These are phyloP conservation scores for Cladosporium colombiae DNA, from an alignment of 2,329 filamentous ascomycete genomes.

Conservation along the genomic window DNA sequence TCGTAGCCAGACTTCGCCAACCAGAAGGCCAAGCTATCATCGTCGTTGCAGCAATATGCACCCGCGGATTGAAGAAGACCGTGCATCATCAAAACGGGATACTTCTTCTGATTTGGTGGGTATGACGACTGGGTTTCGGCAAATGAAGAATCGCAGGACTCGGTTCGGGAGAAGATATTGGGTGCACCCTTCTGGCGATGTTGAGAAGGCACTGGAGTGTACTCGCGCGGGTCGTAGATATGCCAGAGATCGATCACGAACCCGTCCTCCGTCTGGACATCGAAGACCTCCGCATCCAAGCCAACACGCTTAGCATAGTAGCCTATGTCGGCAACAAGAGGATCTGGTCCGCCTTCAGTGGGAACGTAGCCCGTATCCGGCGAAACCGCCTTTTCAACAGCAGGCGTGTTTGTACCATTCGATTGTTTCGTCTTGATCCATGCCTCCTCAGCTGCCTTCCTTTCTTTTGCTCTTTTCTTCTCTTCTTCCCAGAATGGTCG, in stretches of 20 bases:
- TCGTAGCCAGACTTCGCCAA: constrained; percentile 91
- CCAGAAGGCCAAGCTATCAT: constrained; percentile 86
- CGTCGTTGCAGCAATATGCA: constrained; percentile 87
- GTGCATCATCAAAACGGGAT: constrained; percentile 84
- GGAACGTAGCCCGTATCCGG: constrained; percentile 63
- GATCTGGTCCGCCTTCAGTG: constrained; percentile 78
- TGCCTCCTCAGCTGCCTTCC: constrained; percentile 59
- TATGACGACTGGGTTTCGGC: constrained; percentile 42
- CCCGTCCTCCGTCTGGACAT: constrained; percentile 90
- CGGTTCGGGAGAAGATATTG: constrained; percentile 55
- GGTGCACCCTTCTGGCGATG: constrained; percentile 60
- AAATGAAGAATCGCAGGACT: constrained; percentile 25
- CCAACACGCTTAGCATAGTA: constrained; percentile 90
- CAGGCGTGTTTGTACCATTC: constrained; percentile 47
- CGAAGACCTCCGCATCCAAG: constrained; percentile 77
- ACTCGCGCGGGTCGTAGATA: constrained; percentile 79
- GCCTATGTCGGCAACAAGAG: constrained; percentile 72
- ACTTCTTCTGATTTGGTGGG: constrained; percentile 54
- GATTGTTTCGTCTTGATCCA: constrained; percentile 57
- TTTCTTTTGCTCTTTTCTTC: constrained; percentile 55
- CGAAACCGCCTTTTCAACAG: constrained; percentile 40
- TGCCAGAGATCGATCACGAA: constrained; percentile 91
- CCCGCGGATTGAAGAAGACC: constrained; percentile 85
- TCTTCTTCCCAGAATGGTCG: constrained; percentile 78
- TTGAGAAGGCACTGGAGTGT: constrained; percentile 48